Evolutionary conservation across 164 flowering plant genomes (phyloP).

Genomic region (Macadamia tetraphylla): DNA sequence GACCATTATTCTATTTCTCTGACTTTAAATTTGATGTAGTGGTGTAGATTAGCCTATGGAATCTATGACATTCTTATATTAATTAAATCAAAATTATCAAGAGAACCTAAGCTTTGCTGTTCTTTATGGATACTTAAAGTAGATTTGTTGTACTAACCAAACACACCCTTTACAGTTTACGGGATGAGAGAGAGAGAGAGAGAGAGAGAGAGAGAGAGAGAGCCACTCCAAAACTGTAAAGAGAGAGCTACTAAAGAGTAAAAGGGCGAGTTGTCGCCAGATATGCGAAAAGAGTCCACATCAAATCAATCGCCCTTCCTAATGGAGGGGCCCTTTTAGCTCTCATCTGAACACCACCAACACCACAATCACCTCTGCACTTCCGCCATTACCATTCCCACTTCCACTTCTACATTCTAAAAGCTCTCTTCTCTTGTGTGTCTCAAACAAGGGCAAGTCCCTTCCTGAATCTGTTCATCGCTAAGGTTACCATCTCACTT

Average conservation of each 20-base stretch:
- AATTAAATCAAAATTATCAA: no score
- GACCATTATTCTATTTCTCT: no score
- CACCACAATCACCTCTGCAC: background rate
- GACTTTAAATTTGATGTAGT: no score
- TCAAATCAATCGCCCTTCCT: conserved; percentile 22
- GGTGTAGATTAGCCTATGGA: no score
- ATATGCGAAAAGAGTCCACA: conserved; percentile 38
- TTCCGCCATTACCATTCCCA: no score
- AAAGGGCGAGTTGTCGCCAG: conserved; percentile 21
- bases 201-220: background rate
- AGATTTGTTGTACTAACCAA: no score
- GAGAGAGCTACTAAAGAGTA: conserved; percentile 16
- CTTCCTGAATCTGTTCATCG: background rate
- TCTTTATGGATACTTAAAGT: no score
- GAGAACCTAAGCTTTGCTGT: no score
- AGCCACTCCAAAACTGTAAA: background rate
- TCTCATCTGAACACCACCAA: conserved; percentile 25
- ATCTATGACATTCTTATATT: no score
- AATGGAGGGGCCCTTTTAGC: background rate
- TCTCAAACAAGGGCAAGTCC: background rate
- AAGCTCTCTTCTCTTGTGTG: background rate
- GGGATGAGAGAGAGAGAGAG: no score
- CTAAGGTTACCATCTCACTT: background rate
- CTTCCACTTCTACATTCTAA: background rate
- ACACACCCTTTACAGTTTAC: no score